Evolutionary conservation across 352 stramenopile genomes (phyloP).

Genomic region (Pythium angustatum): DNA sequence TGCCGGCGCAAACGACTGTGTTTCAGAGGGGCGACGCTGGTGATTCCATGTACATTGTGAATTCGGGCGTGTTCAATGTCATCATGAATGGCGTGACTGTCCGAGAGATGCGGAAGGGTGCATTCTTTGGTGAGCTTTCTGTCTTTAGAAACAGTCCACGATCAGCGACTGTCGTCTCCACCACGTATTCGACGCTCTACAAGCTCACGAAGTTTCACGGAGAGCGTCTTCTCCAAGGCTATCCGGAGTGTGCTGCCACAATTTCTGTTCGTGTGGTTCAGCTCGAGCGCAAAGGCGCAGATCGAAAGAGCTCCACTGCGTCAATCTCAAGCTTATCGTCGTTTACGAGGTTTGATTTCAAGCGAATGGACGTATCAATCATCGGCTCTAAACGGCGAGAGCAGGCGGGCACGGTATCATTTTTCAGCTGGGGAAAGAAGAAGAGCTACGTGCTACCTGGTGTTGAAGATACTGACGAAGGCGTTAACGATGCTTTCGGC

Average conservation of each 20-base stretch:
- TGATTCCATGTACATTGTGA: conserved; percentile 79
- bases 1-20: conserved; percentile 56
- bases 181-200: conserved; percentile 72
- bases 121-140: conserved; percentile 73
- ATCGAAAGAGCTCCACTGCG: not conserved
- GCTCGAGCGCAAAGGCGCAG: conserved; percentile 14
- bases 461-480: conserved; percentile 7
- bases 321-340: conserved; percentile 13
- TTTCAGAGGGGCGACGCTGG: conserved; percentile 59
- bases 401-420: not conserved
- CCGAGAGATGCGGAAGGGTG: conserved; percentile 67
- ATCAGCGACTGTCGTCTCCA: conserved; percentile 56
- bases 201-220: conserved; percentile 66
- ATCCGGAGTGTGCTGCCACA: conserved; percentile 41
- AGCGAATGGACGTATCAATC: conserved; percentile 9
- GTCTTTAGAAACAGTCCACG: conserved; percentile 60
- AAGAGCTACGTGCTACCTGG: conserved; percentile 23
- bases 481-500: not conserved
- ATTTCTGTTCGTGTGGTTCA: conserved; percentile 33
- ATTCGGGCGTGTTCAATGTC: conserved; percentile 66
- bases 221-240: conserved; percentile 52
- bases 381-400: conserved; percentile 15
- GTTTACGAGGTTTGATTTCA: conserved; percentile 18
- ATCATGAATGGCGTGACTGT: conserved; percentile 59
- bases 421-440: conserved; percentile 22